A percentile compares a stretch with the other conserved stretches of the same genome.
phyloP scores from a whole-genome alignment of 176 grass and related monocot genomes.

The Oryza glaberrima region DNA sequence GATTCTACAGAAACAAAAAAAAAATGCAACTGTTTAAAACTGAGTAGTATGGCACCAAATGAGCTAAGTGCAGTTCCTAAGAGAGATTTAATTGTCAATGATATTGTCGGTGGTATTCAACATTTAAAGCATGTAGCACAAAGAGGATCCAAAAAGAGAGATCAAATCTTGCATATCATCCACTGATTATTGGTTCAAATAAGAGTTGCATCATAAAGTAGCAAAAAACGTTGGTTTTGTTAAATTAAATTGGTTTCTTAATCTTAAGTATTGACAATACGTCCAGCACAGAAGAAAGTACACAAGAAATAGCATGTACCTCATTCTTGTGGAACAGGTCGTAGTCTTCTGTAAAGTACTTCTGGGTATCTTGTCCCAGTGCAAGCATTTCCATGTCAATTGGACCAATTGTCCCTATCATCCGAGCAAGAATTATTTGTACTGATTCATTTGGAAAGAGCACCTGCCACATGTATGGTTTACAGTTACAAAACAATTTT shows the following conservation, averaged over 20 bases:
- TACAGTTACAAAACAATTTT: background rate
- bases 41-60: background rate
- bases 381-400: slow-evolving; percentile 95
- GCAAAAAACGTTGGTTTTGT: background rate
- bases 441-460: slow-evolving; percentile 95
- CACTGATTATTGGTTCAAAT: background rate
- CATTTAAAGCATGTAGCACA: slow-evolving; percentile 3
- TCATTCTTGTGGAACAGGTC: slow-evolving; percentile 89
- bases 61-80: background rate
- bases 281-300: slow-evolving; percentile 17
- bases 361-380: slow-evolving; percentile 67
- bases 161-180: background rate
- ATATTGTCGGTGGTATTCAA: slow-evolving; percentile 23
- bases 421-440: slow-evolving; percentile 87
- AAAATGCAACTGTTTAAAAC: background rate
- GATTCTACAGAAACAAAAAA: background rate
- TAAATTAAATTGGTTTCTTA: background rate
- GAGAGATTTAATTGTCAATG: background rate
- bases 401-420: slow-evolving; percentile 86
- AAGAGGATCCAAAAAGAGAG: background rate
- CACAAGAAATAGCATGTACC: slow-evolving; percentile 50
- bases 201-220: slow-evolving; percentile 7
- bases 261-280: background rate
- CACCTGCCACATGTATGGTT: slow-evolving; percentile 62
- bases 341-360: slow-evolving; percentile 84